Percentiles rank a stretch among this genome's conserved stretches.
Evolutionary conservation across 306 rosid species (phyloP).

Genomic region (Trifolium dubium): DNA sequence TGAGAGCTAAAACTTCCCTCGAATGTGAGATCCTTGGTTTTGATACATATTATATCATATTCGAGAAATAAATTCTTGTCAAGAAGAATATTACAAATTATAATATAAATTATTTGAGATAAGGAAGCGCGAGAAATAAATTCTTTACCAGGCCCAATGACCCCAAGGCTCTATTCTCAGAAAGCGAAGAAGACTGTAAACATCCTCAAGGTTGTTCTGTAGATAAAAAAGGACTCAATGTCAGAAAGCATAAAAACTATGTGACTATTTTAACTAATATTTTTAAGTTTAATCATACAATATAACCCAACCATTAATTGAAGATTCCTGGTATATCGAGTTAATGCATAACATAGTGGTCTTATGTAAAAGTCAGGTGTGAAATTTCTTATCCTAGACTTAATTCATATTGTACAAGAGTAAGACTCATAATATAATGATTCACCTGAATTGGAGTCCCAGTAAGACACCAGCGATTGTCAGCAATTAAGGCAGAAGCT

Average conservation of each 20-base stretch:
- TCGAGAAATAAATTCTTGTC: no score
- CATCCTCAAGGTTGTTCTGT: constrained; percentile 89
- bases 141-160: constrained; percentile 94
- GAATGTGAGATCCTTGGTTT: constrained; percentile 7
- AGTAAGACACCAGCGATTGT: constrained; percentile 94
- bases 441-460: constrained; percentile 95
- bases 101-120: constrained; percentile 28
- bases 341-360: constrained; percentile 13
- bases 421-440: constrained; percentile 15
- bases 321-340: background rate
- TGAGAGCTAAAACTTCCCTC: constrained; percentile 32
- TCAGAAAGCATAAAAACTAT: constrained; percentile 47
- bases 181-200: constrained; percentile 95
- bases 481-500: constrained; percentile 79
- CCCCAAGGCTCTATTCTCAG: constrained; percentile 98
- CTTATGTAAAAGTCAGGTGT: background rate
- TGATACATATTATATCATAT: no score
- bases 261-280: constrained; percentile 28
- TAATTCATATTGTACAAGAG: constrained; percentile 13
- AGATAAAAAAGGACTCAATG: constrained; percentile 40
- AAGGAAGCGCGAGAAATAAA: constrained; percentile 12
- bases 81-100: no score
- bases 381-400: constrained; percentile 5
- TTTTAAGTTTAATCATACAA: constrained; percentile 15
- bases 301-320: constrained; percentile 25